phyloP scores from a whole-genome alignment of 225 moss, liverwort and hornwort species.

The Anthoceros angustus region DNA sequence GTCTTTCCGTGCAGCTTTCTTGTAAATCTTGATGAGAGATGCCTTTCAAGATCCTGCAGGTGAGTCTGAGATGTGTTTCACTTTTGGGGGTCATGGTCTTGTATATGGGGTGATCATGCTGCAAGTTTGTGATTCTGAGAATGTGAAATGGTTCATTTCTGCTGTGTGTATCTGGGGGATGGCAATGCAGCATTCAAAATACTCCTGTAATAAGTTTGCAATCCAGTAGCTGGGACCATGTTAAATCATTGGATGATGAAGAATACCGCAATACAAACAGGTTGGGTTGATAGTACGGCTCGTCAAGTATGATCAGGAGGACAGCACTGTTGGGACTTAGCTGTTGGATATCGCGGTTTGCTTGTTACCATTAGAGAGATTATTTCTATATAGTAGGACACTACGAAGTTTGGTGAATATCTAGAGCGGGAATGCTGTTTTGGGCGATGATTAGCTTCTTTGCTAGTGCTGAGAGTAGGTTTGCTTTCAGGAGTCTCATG shows the following conservation, averaged over 20 bases:
- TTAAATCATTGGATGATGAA: not conserved
- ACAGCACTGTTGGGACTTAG: no score
- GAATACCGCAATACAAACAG: conserved; percentile 1
- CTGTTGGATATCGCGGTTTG: no score
- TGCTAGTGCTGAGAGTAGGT: conserved; percentile 3
- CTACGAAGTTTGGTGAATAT: no score
- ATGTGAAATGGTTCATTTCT: not conserved
- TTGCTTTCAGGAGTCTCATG: conserved; percentile 4
- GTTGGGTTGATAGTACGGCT: not conserved
- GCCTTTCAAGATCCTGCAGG: conserved; percentile 50
- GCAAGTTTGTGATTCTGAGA: not conserved
- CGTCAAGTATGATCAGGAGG: no score
- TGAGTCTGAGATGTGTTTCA: conserved; percentile 13
- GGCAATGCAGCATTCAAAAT: not conserved
- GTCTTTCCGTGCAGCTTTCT: conserved; percentile 63
- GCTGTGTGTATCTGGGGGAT: not conserved
- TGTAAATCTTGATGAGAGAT: conserved; percentile 56
- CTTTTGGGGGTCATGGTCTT: not conserved
- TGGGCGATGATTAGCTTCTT: no score
- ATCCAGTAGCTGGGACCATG: conserved; percentile 1
- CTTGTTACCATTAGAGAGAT: no score
- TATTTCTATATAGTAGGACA: no score
- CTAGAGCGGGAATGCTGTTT: no score
- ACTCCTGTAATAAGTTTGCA: not conserved
- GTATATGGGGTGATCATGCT: not conserved